These are phyloP conservation scores for Eremochloa ophiuroides DNA, from an alignment of 176 grass and related monocot genomes.

Conservation along the genomic window DNA sequence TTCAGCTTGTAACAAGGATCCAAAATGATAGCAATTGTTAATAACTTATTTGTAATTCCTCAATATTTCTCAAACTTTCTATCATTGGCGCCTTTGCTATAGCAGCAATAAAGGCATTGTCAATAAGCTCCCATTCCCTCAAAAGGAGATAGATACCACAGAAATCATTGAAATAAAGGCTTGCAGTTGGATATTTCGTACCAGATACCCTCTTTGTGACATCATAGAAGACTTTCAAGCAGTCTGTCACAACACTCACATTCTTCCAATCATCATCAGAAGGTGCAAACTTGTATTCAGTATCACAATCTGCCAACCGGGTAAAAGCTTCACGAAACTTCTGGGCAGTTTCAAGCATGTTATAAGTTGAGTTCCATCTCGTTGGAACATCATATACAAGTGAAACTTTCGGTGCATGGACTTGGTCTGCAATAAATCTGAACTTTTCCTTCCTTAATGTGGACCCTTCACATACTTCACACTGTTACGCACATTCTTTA, in stretches of 20 bases:
- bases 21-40: slow-evolving; percentile 29
- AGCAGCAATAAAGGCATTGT: neutral
- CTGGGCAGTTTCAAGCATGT: slow-evolving; percentile 23
- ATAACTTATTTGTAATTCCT: neutral
- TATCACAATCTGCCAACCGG: neutral
- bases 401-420: neutral
- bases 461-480: neutral
- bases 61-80: slow-evolving; percentile 38
- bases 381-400: slow-evolving; percentile 13
- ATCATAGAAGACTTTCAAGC: slow-evolving; percentile 28
- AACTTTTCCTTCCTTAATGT: neutral
- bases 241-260: neutral
- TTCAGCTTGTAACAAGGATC: slow-evolving; percentile 41
- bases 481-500: neutral
- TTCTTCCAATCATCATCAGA: slow-evolving; percentile 27
- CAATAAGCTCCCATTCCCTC: neutral
- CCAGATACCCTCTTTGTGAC: slow-evolving; percentile 10
- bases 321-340: slow-evolving; percentile 13
- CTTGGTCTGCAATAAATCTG: neutral
- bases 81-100: slow-evolving; percentile 34
- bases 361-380: slow-evolving; percentile 28
- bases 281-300: neutral
- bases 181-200: slow-evolving; percentile 4
- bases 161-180: slow-evolving; percentile 34
- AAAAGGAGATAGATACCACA: slow-evolving; percentile 27